Evolutionary conservation across 305 asterid genomes (phyloP).

Genomic region (Solanum hybrid): DNA sequence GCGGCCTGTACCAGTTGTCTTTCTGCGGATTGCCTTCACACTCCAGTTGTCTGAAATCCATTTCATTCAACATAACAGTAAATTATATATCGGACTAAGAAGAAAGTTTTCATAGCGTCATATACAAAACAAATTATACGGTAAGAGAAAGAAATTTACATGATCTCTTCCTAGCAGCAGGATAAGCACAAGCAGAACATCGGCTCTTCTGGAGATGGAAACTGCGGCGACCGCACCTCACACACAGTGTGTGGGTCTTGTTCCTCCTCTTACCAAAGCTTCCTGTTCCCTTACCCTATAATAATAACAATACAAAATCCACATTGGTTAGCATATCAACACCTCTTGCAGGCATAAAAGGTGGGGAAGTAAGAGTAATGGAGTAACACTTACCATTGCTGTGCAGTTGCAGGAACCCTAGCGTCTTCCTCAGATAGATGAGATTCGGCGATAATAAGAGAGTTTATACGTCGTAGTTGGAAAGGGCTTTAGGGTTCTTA

Average conservation of each 20-base stretch:
- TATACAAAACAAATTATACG: neutral
- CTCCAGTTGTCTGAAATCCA: constrained; percentile 74
- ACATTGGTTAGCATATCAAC: neutral
- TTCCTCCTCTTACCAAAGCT: constrained; percentile 92
- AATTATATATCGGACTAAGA: neutral
- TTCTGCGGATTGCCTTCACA: constrained; percentile 83
- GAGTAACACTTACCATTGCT: constrained; percentile 4
- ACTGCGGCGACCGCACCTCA: constrained; percentile 92
- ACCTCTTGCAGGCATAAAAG: neutral
- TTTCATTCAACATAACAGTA: neutral
- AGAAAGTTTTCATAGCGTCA: neutral
- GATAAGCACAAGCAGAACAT: constrained; percentile 86
- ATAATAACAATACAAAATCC: neutral
- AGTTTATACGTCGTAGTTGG: neutral
- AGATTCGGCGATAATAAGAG: neutral
- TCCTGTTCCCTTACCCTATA: constrained; percentile 84
- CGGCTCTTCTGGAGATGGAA: constrained; percentile 97
- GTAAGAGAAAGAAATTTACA: constrained; percentile 24
- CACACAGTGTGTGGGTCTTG: constrained; percentile 94
- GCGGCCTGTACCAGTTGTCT: constrained; percentile 96
- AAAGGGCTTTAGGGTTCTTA: constrained; percentile 1
- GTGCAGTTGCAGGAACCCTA: constrained; percentile 31
- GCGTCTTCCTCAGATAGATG: neutral
- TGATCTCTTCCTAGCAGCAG: constrained; percentile 87
- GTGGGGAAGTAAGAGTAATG: neutral